Conservation (phyloP, 1,284 basidiomycete species). For the Ceratobasidium sp. region DNA sequence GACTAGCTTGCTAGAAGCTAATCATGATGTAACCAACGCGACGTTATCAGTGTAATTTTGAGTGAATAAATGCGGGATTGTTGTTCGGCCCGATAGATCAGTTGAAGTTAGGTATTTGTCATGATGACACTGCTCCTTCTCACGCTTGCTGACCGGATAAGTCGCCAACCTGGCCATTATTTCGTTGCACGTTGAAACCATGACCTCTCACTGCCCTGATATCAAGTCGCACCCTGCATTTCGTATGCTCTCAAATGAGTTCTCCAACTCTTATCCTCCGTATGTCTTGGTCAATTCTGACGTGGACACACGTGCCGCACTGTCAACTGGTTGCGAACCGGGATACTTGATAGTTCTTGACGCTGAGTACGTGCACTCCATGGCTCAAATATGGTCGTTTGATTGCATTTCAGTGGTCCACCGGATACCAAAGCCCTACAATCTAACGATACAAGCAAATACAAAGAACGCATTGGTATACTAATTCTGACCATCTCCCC, state of each 20-base stretch:
- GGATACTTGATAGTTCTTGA: constrained; percentile 21
- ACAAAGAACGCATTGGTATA: constrained; percentile 13
- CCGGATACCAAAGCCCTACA: background rate
- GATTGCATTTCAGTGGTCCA: constrained; percentile 1
- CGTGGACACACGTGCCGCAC: background rate
- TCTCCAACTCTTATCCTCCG: constrained; percentile 27
- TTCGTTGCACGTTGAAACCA: background rate
- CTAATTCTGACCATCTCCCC: background rate
- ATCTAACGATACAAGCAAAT: background rate
- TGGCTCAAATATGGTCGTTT: background rate
- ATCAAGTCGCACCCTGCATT: constrained; percentile 18
- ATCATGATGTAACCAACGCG: too few species aligned
- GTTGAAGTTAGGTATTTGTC: background rate
- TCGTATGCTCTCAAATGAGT: constrained; percentile 5
- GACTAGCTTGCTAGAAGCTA: background rate
- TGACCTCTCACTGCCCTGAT: background rate
- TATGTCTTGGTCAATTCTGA: constrained; percentile 19
- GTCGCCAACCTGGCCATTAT: background rate
- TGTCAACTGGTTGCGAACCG: constrained; percentile 12
- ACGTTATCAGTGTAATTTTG: too few species aligned
- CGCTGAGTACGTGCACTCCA: background rate
- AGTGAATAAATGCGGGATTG: too few species aligned
- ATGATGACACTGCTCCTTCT: background rate
- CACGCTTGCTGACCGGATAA: background rate
- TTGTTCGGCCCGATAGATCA: too few species aligned